phyloP scores from a whole-genome alignment of 2,329 filamentous ascomycete species.

The Sphaerulina populicola region DNA sequence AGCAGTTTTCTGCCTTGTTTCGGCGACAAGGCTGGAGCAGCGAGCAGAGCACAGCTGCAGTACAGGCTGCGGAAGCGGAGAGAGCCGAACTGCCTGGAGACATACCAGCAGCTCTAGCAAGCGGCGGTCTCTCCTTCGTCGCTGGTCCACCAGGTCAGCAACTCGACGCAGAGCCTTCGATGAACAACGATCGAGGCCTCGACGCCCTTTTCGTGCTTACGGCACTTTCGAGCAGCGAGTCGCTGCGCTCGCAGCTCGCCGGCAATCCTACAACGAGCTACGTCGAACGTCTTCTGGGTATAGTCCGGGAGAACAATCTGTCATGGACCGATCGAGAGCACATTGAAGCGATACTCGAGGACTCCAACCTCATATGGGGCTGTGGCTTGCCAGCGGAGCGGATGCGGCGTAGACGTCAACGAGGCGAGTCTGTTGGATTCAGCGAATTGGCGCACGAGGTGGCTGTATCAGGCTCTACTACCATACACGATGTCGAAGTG shows the following conservation, averaged over 20 bases:
- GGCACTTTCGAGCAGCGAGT: constrained; percentile 6
- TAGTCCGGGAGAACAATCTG: constrained; percentile 10
- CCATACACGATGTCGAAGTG: constrained; percentile 24
- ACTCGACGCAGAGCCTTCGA: constrained; percentile 14
- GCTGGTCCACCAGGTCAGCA: constrained; percentile 16
- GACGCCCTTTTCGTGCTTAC: constrained; percentile 18
- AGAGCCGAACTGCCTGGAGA: constrained; percentile 1
- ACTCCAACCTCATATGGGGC: constrained; percentile 14
- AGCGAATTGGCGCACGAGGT: constrained; percentile 12
- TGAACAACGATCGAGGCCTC: constrained; percentile 18
- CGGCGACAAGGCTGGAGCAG: constrained; percentile 24
- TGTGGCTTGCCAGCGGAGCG: constrained; percentile 18
- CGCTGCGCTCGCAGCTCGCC: constrained; percentile 3
- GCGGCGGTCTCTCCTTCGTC: not conserved
- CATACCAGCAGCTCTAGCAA: not conserved
- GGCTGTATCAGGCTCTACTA: constrained; percentile 7
- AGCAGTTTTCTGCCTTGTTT: constrained; percentile 29
- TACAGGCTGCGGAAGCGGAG: not conserved
- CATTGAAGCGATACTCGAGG: constrained; percentile 9
- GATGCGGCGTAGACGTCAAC: constrained; percentile 13
- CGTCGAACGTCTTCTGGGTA: constrained; percentile 4
- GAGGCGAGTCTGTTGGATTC: constrained; percentile 16
- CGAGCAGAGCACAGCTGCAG: not conserved
- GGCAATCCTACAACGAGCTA: not conserved
- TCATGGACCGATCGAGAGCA: constrained; percentile 4